Percentiles rank a stretch among this genome's conserved stretches.
phyloP scores from a whole-genome alignment of 257 asterid species.

The Jasminum sambac region DNA sequence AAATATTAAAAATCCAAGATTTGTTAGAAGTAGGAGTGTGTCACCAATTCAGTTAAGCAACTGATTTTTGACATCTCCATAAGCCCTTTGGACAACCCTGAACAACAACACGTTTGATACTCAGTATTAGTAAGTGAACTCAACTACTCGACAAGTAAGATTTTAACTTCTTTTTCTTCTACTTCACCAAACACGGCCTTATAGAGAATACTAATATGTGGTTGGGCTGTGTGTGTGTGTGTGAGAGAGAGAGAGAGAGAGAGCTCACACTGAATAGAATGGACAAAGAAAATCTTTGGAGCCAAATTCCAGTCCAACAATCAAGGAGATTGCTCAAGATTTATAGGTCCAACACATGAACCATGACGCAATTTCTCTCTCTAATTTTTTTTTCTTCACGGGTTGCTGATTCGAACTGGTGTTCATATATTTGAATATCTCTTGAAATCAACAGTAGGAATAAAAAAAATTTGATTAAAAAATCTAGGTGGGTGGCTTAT shows the following conservation, averaged over 20 bases:
- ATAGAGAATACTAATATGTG: too few species aligned
- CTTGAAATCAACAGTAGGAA: constrained; percentile 34
- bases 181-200: too few species aligned
- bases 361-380: not conserved
- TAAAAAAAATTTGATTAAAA: constrained; percentile 9
- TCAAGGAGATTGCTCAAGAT: constrained; percentile 21
- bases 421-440: constrained; percentile 26
- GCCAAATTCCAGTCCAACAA: constrained; percentile 24
- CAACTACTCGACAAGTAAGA: too few species aligned
- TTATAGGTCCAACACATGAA: constrained; percentile 36
- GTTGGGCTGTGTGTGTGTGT: not conserved
- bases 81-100: constrained; percentile 19
- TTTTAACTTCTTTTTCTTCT: too few species aligned
- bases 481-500: constrained; percentile 23
- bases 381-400: constrained; percentile 29
- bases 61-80: constrained; percentile 58
- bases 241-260: not conserved
- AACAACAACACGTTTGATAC: not conserved
- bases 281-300: constrained; percentile 34
- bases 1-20: not conserved
- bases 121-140: too few species aligned
- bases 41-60: constrained; percentile 64
- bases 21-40: not conserved
- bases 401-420: constrained; percentile 60
- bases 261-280: constrained; percentile 18